These are phyloP conservation scores for Lentinula sp. DNA, from an alignment of 768 basidiomycete species.

Conservation along the genomic window DNA sequence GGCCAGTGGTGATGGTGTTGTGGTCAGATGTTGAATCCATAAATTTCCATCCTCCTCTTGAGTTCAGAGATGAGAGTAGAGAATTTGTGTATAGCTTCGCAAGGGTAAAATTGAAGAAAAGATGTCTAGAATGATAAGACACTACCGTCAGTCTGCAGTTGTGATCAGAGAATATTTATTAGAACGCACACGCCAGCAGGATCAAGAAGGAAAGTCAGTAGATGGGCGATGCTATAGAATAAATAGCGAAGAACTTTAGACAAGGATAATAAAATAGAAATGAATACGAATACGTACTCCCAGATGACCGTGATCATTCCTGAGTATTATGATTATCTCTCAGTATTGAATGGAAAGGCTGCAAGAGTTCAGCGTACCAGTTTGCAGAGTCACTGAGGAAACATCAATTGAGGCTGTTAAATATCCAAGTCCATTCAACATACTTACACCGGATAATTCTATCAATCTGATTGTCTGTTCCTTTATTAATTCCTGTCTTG, in stretches of 20 bases:
- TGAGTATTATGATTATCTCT: neutral
- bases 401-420: neutral
- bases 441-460: neutral
- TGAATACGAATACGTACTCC: neutral
- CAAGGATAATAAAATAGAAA: neutral
- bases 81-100: neutral
- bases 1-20: neutral
- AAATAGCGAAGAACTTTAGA: neutral
- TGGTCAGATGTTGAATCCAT: neutral
- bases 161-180: no score
- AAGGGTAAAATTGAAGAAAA: conserved; percentile 2
- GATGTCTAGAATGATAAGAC: neutral
- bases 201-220: neutral
- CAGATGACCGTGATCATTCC: neutral
- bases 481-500: neutral
- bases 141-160: neutral
- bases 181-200: neutral
- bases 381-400: neutral
- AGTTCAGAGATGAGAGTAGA: neutral
- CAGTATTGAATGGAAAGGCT: neutral
- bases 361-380: neutral
- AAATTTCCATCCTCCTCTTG: neutral
- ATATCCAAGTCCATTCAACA: neutral
- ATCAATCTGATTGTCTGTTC: neutral
- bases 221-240: neutral